Evolutionary conservation across 768 basidiomycete species (phyloP).

Genomic region (Podaxis sp.): DNA sequence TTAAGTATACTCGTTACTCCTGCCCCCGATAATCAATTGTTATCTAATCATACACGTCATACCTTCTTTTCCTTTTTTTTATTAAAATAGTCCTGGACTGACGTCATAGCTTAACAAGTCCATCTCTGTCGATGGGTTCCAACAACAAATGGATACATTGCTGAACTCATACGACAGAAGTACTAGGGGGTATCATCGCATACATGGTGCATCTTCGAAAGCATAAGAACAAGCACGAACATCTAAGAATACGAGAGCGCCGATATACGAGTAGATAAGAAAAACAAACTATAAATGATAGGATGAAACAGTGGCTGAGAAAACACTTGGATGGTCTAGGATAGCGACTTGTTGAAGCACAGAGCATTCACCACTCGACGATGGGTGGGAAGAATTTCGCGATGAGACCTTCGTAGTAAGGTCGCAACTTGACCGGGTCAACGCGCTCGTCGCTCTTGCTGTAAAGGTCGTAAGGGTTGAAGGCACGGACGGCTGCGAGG

Average conservation of each 20-base stretch:
- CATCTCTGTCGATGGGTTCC: neutral
- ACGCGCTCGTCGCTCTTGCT: slow-evolving; percentile 78
- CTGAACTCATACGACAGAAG: neutral
- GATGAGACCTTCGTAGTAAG: slow-evolving; percentile 83
- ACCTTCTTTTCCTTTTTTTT: neutral
- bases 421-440: slow-evolving; percentile 56
- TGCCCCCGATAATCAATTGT: neutral
- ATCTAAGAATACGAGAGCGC: neutral
- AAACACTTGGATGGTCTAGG: neutral
- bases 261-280: slow-evolving; percentile 8
- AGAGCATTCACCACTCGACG: slow-evolving; percentile 63
- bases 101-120: no score
- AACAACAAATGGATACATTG: neutral
- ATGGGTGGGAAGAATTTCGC: slow-evolving; percentile 80
- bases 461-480: slow-evolving; percentile 95
- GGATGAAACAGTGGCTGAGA: neutral
- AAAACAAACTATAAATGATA: neutral
- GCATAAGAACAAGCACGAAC: neutral
- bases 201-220: neutral
- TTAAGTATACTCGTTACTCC: neutral
- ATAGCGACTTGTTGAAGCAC: neutral
- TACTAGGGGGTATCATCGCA: neutral
- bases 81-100: neutral
- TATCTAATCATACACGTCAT: neutral
- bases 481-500: slow-evolving; percentile 73